Base-by-base conservation (phyloP, 441 rosid genomes). In the Corymbia calophylla region DNA sequence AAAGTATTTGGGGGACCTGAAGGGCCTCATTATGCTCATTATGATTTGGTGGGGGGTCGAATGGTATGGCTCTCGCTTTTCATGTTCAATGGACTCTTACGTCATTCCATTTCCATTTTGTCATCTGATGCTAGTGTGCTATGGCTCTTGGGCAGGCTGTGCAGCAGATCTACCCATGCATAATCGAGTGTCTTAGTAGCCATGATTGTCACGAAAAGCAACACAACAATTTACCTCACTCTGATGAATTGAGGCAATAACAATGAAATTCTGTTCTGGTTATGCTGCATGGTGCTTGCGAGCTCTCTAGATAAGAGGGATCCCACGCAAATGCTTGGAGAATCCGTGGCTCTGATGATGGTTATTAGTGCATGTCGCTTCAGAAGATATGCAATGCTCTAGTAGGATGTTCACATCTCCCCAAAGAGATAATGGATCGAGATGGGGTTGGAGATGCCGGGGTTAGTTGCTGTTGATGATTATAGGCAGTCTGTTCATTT, bases 121-220 rank as follows among this genome's bases (percentile, higher is more conserved):
- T 48, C 6, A 48, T 66, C 84, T 62, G 21, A 66, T 87, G 84
- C 47, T 58, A 39, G 35, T 64, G 29, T 35, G 44, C 68, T 3
- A 16, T 32, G 39, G 27, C 44, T 87, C 44, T 15, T 48, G 81
- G 47, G 93, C 97, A 97, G 99, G 99, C 99, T 0, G 95, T 94
- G 95, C 96, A 96, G 94, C 97, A 96, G 93, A 93, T 98, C 49
- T 98, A 97, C 93, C 99, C 99, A 44, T 95, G 94, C 90, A 94
- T 97, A 93, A 87, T 96, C 49, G 90, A 96, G 88, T 98, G 96
- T 90, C 96, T 98, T 56, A 80, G 92, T 92, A 90, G 88, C 54
- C 90, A 95, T 86, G 99, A 97, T 91, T 90, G 16, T 73, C 1
- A 5, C 0, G 51, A 6, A 73, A 73, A 47, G 17, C 84, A 73